phyloP scores from a whole-genome alignment of 768 basidiomycete species.

The Suillus sp. region DNA sequence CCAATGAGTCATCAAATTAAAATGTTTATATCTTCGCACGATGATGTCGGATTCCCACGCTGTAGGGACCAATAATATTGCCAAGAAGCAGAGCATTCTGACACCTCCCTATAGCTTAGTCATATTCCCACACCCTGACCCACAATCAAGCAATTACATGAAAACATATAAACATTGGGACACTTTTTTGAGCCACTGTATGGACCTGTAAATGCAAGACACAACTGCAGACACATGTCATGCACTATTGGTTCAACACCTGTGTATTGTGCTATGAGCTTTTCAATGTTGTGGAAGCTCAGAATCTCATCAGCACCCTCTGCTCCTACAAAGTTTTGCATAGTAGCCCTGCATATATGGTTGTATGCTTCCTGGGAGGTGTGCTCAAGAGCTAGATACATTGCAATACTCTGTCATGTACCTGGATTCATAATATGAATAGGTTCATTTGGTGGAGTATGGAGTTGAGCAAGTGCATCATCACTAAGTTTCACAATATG shows the following conservation, averaged over 20 bases:
- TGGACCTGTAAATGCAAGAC: constrained; percentile 29
- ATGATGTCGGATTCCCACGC: no score
- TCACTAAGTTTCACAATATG: constrained; percentile 6
- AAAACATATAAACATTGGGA: no score
- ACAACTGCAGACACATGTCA: constrained; percentile 44
- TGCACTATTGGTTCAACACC: constrained; percentile 37
- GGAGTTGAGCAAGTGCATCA: constrained; percentile 2
- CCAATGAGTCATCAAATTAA: no score
- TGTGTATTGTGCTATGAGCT: constrained; percentile 2
- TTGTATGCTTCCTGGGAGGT: constrained; percentile 13
- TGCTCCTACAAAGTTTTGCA: constrained; percentile 5
- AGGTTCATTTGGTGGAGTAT: constrained; percentile 10
- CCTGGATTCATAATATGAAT: constrained; percentile 8
- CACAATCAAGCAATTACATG: no score
- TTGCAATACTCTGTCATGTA: constrained; percentile 11
- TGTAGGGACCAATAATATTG: no score
- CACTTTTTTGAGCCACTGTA: no score
- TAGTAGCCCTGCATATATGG: constrained; percentile 1
- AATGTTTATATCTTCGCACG: no score
- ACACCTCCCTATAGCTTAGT: no score
- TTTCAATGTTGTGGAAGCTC: constrained; percentile 19
- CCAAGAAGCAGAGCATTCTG: no score
- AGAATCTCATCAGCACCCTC: constrained; percentile 23
- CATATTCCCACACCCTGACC: no score
- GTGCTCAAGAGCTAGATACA: constrained; percentile 11